Evolutionary conservation across 2,329 filamentous ascomycete species (phyloP).

Genomic region (Xylaria sp.): DNA sequence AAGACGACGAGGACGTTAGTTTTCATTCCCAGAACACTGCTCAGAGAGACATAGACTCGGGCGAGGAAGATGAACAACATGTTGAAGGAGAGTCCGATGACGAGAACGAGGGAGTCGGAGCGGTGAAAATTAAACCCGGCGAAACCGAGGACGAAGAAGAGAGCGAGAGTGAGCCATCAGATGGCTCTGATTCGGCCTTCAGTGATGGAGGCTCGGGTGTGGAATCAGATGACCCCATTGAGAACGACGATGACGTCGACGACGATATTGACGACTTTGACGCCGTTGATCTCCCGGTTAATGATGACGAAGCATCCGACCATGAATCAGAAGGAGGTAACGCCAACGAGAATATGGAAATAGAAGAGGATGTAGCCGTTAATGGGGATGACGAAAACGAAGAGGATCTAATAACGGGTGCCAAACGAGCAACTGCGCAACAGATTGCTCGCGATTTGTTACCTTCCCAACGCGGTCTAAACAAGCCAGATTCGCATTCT

Average conservation of each 20-base stretch:
- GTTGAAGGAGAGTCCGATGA: conserved; percentile 34
- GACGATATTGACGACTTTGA: conserved; percentile 34
- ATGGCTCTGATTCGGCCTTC: conserved; percentile 27
- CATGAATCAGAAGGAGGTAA: conserved; percentile 28
- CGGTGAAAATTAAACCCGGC: conserved; percentile 51
- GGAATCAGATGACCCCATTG: conserved; percentile 30
- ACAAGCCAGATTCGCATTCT: conserved; percentile 67
- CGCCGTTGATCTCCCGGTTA: conserved; percentile 21
- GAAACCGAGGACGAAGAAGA: conserved; percentile 44
- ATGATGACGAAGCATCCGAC: conserved; percentile 29
- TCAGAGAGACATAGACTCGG: conserved; percentile 27
- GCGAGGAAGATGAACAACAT: conserved; percentile 32
- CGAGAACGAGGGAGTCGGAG: conserved; percentile 51
- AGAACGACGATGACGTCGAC: conserved; percentile 27
- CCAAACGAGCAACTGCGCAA: conserved; percentile 53
- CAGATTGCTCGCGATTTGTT: conserved; percentile 67
- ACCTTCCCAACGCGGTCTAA: conserved; percentile 59
- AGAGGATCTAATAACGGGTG: conserved; percentile 34
- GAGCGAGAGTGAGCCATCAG: conserved; percentile 33
- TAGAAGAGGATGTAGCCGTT: conserved; percentile 28
- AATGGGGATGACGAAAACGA: conserved; percentile 21
- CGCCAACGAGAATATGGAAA: conserved; percentile 23
- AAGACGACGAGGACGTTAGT: conserved; percentile 25
- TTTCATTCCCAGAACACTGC: conserved; percentile 12
- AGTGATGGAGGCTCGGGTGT: conserved; percentile 29